Evolutionary conservation across 2,329 filamentous ascomycete species (phyloP).

Genomic region (Pochonia chlamydosporia): DNA sequence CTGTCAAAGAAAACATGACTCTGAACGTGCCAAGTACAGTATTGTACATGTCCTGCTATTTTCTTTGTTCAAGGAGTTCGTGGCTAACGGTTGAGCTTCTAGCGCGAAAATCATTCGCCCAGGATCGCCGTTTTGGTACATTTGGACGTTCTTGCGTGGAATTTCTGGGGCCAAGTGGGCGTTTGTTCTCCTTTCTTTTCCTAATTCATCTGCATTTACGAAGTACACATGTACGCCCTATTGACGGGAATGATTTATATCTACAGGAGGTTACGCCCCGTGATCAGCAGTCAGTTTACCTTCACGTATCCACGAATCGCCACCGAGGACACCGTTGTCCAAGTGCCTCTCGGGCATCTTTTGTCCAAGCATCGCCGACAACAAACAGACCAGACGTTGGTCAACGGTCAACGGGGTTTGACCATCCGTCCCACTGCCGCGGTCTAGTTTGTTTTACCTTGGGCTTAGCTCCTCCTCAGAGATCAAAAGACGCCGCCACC

Average conservation of each 20-base stretch:
- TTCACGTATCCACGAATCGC: neutral
- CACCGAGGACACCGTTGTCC: neutral
- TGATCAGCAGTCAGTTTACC: neutral
- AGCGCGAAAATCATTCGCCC: neutral
- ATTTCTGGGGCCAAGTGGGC: too few species aligned
- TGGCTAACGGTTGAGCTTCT: too few species aligned
- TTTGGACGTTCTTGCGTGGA: too few species aligned
- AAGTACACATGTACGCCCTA: neutral
- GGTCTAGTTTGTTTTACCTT: slow-evolving; percentile 3
- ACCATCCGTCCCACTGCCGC: slow-evolving; percentile 2
- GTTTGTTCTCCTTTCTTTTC: neutral
- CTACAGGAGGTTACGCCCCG: neutral
- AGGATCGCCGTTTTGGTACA: neutral
- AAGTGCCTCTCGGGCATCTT: neutral
- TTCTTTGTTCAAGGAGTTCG: too few species aligned
- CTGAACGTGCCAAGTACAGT: too few species aligned
- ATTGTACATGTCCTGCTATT: too few species aligned
- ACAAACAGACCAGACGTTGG: neutral
- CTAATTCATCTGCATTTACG: neutral
- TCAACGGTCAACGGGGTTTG: too few species aligned
- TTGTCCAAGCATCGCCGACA: neutral
- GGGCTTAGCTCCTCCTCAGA: neutral
- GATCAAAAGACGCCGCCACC: neutral
- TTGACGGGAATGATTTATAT: too few species aligned
- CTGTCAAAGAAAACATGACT: too few species aligned